Conservation (phyloP, 2,329 filamentous ascomycete genomes). For the Myriangium duriaei region DNA sequence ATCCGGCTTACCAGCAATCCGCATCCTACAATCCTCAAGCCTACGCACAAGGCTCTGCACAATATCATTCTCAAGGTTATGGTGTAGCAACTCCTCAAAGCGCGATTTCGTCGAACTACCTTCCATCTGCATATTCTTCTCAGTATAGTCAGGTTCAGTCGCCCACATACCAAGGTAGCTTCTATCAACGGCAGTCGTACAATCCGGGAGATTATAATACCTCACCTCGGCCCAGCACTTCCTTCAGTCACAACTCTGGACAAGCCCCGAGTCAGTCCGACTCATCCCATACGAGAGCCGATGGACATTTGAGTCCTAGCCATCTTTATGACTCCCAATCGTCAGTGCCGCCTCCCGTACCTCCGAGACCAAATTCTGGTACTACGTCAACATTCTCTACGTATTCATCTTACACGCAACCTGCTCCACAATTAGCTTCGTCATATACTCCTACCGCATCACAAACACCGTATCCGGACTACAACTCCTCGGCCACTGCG, state of each 20-base stretch:
- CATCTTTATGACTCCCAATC: constrained; percentile 5
- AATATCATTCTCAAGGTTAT: constrained; percentile 63
- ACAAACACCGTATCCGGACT: constrained; percentile 13
- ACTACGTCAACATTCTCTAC: constrained; percentile 5
- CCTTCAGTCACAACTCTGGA: constrained; percentile 11
- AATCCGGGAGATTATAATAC: constrained; percentile 13
- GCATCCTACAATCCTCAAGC: constrained; percentile 50
- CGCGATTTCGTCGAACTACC: constrained; percentile 11
- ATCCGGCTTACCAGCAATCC: constrained; percentile 10
- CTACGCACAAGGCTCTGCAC: constrained; percentile 39
- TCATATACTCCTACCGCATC: constrained; percentile 14
- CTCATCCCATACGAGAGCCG: not conserved
- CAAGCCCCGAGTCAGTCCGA: constrained; percentile 4
- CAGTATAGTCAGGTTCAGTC: constrained; percentile 10
- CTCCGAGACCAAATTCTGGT: constrained; percentile 13
- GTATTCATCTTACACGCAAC: constrained; percentile 11
- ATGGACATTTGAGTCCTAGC: constrained; percentile 14
- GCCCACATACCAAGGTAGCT: constrained; percentile 2
- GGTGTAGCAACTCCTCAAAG: constrained; percentile 22
- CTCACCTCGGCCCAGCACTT: constrained; percentile 11
- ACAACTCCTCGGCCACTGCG: constrained; percentile 5
- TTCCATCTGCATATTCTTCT: constrained; percentile 17
- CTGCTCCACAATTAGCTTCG: constrained; percentile 12
- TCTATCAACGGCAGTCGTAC: constrained; percentile 16
- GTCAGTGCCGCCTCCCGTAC: constrained; percentile 16